Evolutionary conservation across 1,139 yeast species (phyloP), one percentile per base, ranked within the genome.

Genomic region (Pichia sp.): DNA sequence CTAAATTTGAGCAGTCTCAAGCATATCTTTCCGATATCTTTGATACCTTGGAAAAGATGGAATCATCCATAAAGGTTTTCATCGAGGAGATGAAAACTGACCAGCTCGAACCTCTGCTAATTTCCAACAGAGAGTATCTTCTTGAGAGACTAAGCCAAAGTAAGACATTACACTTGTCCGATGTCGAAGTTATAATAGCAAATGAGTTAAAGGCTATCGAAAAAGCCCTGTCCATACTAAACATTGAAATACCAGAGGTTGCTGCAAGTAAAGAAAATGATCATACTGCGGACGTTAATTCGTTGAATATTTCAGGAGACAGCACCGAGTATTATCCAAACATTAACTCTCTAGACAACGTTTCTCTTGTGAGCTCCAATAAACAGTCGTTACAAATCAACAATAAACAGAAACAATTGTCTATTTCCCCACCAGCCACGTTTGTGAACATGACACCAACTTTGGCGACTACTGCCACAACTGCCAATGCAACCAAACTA

Each of bases 11-110:
- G 8, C 70, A 71, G 45, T 63, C 66, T 23, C 48, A 68, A 1
- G 55, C 68, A 0, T 64, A 72, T 3, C 76, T 84, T 78, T 66
- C 68, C 19, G 81, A 77, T 50, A 62, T 72, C 0, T 65, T 74
- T 26, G 67, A 64, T 2, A 59, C 65, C n/a, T 58, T 67, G 15
- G 13, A 53, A 5, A 53, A 61, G 4, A 56, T 65, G 56, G 71
- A 70, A 51, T 56, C 48, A 0, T 45, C 64, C 2, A 51, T 72
- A 44, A 59, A 56, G 34, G 50, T 61, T 0, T 58, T 64, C 30
- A 54, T 64, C 1, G 36, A 57, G 1, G 61, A 60, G 23, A 52
- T 55, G 1, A 59, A 60, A 16, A 47, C 59, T 1, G 62, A 59
- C 6, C 47, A 61, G n/a, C 59, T 70, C 8, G 54, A 61, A 19